Conservation (phyloP, 1,139 yeast species). For the Nakaseomyces kungkrabaensis region DNA sequence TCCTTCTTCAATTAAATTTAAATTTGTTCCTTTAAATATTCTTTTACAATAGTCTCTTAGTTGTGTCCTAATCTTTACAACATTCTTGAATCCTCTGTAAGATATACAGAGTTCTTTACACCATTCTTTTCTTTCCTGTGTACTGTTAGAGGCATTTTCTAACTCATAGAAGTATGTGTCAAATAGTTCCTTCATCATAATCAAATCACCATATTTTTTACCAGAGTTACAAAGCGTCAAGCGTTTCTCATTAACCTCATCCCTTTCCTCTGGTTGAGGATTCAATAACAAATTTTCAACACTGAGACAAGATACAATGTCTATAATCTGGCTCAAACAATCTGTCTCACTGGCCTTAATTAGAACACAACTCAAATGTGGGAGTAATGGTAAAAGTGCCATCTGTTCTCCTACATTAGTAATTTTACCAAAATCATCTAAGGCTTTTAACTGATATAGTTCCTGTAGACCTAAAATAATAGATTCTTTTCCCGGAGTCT, state of each 20-base stretch:
- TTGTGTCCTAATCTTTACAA: conserved; percentile 64
- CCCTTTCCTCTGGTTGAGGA: conserved; percentile 72
- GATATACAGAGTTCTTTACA: conserved; percentile 70
- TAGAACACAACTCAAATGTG: conserved; percentile 83
- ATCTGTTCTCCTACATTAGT: conserved; percentile 71
- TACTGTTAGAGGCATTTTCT: conserved; percentile 21
- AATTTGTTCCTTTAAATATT: conserved; percentile 14
- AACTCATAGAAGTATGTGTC: conserved; percentile 45
- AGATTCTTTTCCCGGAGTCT: conserved; percentile 76
- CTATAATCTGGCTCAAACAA: conserved; percentile 60
- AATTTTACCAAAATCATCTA: conserved; percentile 64
- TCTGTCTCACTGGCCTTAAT: conserved; percentile 54
- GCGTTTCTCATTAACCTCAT: conserved; percentile 57
- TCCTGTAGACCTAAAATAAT: conserved; percentile 69
- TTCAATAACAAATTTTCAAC: conserved; percentile 80
- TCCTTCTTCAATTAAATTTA: conserved; percentile 10
- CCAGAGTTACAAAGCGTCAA: conserved; percentile 62
- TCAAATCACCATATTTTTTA: conserved; percentile 64
- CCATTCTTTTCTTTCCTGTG: conserved; percentile 48
- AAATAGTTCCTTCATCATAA: conserved; percentile 70
- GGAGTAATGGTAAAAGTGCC: conserved; percentile 84
- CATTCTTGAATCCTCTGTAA: conserved; percentile 72
- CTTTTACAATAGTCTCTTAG: conserved; percentile 56
- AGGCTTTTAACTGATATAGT: conserved; percentile 68
- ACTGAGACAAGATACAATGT: conserved; percentile 84